Percentiles rank a stretch among this genome's conserved stretches.
These are phyloP conservation scores for Metarhizium rileyi DNA, from an alignment of 2,329 filamentous ascomycete species.

Conservation along the genomic window DNA sequence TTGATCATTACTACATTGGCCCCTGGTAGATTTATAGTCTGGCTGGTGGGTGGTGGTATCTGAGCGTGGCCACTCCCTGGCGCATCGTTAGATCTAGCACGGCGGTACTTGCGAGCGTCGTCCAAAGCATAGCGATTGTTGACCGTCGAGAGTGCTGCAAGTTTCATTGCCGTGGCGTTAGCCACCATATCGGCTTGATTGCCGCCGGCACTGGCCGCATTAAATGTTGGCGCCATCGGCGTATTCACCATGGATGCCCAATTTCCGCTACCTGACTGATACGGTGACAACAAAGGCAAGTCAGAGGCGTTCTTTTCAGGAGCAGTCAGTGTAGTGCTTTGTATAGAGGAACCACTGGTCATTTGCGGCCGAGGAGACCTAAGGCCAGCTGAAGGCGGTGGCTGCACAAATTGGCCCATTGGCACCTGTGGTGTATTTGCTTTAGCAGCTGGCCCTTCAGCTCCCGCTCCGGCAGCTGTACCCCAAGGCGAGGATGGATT, in stretches of 20 bases:
- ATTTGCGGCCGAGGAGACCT: constrained; percentile 71
- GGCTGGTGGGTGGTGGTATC: constrained; percentile 56
- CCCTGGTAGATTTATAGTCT: constrained; percentile 52
- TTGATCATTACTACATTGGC: constrained; percentile 90
- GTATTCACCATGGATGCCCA: constrained; percentile 99
- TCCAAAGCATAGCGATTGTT: constrained; percentile 97
- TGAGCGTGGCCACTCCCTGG: constrained; percentile 51
- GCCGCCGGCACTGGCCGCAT: constrained; percentile 37
- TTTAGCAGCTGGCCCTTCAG: constrained; percentile 52
- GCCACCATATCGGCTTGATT: constrained; percentile 95
- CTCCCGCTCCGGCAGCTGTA: constrained; percentile 42
- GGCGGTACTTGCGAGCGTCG: constrained; percentile 92
- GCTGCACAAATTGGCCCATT: constrained; percentile 94
- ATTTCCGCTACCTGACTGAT: constrained; percentile 70
- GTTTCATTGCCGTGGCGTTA: constrained; percentile 97
- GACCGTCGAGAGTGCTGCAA: constrained; percentile 91
- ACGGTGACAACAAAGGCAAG: constrained; percentile 79
- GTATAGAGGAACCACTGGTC: constrained; percentile 59
- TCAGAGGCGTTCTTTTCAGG: constrained; percentile 57
- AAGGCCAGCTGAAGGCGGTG: constrained; percentile 60
- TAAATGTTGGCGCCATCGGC: constrained; percentile 86
- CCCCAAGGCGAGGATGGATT: constrained; percentile 65
- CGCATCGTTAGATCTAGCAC: constrained; percentile 79
- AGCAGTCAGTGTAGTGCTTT: constrained; percentile 72
- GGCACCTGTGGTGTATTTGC: constrained; percentile 66